Base-by-base conservation (phyloP, 768 basidiomycete species). In the Auriscalpium vulgare region DNA sequence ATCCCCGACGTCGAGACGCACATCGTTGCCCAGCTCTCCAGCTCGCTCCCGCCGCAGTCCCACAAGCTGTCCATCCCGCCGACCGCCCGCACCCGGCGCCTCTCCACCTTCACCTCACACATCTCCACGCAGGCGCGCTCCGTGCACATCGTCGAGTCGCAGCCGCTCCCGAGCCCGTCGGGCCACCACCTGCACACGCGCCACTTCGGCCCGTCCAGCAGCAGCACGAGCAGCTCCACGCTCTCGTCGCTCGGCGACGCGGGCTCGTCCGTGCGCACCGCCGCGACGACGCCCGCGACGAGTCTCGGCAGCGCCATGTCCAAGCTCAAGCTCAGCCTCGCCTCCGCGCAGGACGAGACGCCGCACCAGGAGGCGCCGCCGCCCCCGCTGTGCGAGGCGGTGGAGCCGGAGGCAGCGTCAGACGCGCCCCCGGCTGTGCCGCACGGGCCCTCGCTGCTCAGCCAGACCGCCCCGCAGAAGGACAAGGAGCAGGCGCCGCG, bases 91-190 rank as follows among this genome's bases (percentile, higher is more conserved):
- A 76, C 75, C 53, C 85, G 79, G 47, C 71, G 80, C 23, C 81
- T 82, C 40, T 80, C 85, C 55, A 76, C 78, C 36, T 87, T 83
- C 62, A 84, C 81, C 47, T 78, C 74, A 49, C 76, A 75, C 45
- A 78, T 78, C 21, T 49, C 55, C 65, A 75, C 50, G 56, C 67
- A 79, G 11, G 77, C 80, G 59, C 79, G 81, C 21, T 84, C 87
- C 56, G 88, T 91, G 45, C 85, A 90, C 63, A 91, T 91, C 37
- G 88, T 89, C 63, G 79, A 87, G 65, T 91, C 89, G 3, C 89
- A 91, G 66, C 89, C 89, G 35, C 68, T 91, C 23, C 70, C 83
- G 5, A 88, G 85, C 63, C 78, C 78, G 10, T 59, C 56, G 1
- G 55, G 57, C 14, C 53, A 53, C 35, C 50, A 51, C 48, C 51